Conservation (phyloP, 495 filamentous ascomycete genomes). For the Oidiodendron maius region DNA sequence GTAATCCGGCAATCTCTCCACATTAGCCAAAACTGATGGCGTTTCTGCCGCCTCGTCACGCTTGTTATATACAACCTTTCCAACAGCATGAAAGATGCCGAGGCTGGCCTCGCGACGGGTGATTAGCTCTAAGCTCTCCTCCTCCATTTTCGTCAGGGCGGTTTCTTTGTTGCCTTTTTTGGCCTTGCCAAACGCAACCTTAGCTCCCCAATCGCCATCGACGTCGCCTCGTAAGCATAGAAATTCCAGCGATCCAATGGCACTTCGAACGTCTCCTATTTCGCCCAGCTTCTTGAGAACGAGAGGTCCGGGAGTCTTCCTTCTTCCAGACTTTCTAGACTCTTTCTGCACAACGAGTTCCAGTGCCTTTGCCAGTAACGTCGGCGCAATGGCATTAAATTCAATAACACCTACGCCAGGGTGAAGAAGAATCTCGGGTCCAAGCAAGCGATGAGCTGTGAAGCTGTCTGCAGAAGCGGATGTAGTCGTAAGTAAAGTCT, state of each 20-base stretch:
- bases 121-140: constrained; percentile 63
- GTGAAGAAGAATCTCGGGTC: constrained; percentile 75
- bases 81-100: constrained; percentile 93
- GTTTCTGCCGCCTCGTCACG: constrained; percentile 41
- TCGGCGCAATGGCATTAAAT: constrained; percentile 88
- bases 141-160: constrained; percentile 63
- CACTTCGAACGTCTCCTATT: constrained; percentile 87
- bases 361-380: constrained; percentile 78
- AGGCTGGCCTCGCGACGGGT: constrained; percentile 81
- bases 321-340: constrained; percentile 60
- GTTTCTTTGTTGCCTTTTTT: constrained; percentile 50
- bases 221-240: constrained; percentile 71
- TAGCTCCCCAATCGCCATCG: constrained; percentile 61
- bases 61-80: constrained; percentile 93
- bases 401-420: constrained; percentile 70
- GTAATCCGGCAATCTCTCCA: constrained; percentile 52
- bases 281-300: constrained; percentile 72
- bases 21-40: constrained; percentile 21
- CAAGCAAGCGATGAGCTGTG: constrained; percentile 81
- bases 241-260: constrained; percentile 84
- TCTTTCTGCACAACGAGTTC: constrained; percentile 76
- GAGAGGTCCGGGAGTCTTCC: constrained; percentile 58
- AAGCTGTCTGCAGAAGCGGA: constrained; percentile 79
- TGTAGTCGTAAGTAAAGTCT: constrained; percentile 71
- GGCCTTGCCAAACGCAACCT: constrained; percentile 50